Evolutionary conservation across 1,139 yeast genomes (phyloP), one percentile per base, ranked within the genome.

Genomic region (Zygotorulaspora mrakii): DNA sequence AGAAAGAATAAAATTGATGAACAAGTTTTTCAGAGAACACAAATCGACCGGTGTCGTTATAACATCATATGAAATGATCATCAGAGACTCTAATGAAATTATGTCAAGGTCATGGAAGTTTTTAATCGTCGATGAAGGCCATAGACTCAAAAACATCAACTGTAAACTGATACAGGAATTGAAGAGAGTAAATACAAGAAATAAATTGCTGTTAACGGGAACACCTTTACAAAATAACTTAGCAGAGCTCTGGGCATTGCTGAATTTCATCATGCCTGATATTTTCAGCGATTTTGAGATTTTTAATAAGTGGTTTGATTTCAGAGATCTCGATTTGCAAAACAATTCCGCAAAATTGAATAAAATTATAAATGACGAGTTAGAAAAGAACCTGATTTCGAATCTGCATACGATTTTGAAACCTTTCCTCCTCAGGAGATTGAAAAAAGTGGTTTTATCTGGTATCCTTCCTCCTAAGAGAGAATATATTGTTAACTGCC

Each of bases 111-210:
- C 67, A 23, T 89, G 96, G 96, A 82, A 81, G 46, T 89, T 81
- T 57, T 66, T 91, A 40, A 84, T 88, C 36, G 95, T 89, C n/a
- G 97, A 89, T 62, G 97, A 89, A 62, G 97, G 97, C 4, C 97
- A 89, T 63, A 70, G 97, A 30, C 68, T 89, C 49, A 91, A 89
- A 55, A 89, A 89, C 57, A 75, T 79, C 50, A 79, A 88, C 51
- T 84, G 95, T 59, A 68, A 79, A 48, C 68, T 89, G 46, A 82
- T 89, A 40, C 73, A 73, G 40, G 79, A 79, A 46, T 70, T 89
- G 49, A 88, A 86, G 54, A 73, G 71, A 49, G 69, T 86, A 22
- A 68, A 75, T 23, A 79, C 81, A 0, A 68, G 76, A 1, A 89
- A 89, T 56, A 68, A 96, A 46, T 66, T 89, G 36, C 66, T 89